Evolutionary conservation across 306 rosid genomes (phyloP), one percentile per base, ranked within the genome.

Genomic region (Gillenia trifoliata): DNA sequence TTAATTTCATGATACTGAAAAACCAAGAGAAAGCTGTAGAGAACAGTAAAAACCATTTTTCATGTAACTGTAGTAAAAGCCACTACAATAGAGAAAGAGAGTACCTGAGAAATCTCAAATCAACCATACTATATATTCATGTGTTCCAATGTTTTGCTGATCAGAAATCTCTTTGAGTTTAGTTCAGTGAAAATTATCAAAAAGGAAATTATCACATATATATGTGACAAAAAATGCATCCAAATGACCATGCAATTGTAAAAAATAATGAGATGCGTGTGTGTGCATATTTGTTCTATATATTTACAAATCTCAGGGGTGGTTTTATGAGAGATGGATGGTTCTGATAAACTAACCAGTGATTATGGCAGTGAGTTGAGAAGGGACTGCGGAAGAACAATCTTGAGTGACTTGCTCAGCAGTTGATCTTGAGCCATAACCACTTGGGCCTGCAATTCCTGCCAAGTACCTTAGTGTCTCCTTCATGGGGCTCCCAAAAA

Each of bases 361-460:
- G 77, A 94, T 85, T 10, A 94, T 82, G 75, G 93, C 97, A 26
- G 97, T 92, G 38, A 92, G 91, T 76, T 72, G 83, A 56, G 89
- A 61, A 65, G 85, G 78, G 28, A 43, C 68, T 0, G 68, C 75
- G 38, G 79, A 71, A 67, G 80, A 87, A 41, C 12, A 79, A 78
- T 82, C 68, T 31, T 69, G 59, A 64, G 96, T 86, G 60, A 92
- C 97, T 86, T 94, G 92, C 28, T 94, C 99, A 23, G 97, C 99
- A 8, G 99, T 92, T 31, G 99, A 80, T 10, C 89, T 94, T 13
- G 99, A 94, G 84, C 99, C 96, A 85, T 86, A 92, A 41, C 97
- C 99, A 84, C 97, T 94, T 15, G 96, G 97, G 64, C 99, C 99
- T 79, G 99, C 91, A 70, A 91, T 75, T 86, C 99, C 99, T 75